phyloP scores from a whole-genome alignment of 2,329 filamentous ascomycete genomes.

The Calonectria montana region DNA sequence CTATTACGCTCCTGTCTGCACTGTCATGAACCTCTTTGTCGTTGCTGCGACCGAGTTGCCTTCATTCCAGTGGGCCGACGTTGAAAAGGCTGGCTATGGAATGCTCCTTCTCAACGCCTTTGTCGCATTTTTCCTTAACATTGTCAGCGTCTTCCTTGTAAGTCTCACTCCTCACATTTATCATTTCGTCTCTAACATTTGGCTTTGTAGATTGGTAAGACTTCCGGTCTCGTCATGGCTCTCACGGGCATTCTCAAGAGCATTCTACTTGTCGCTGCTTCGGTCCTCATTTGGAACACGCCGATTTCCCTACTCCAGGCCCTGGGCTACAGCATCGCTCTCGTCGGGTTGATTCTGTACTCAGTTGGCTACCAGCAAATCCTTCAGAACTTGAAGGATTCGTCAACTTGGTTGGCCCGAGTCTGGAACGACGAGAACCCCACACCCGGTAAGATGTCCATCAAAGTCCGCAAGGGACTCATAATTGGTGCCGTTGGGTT shows the following conservation, averaged over 20 bases:
- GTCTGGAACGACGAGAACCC: constrained; percentile 35
- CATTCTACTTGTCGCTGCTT: constrained; percentile 82
- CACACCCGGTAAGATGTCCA: constrained; percentile 34
- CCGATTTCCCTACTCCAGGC: constrained; percentile 77
- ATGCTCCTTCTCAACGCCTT: constrained; percentile 79
- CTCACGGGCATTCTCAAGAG: constrained; percentile 90
- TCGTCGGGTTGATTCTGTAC: constrained; percentile 62
- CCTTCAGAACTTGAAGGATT: constrained; percentile 34
- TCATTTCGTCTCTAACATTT: constrained; percentile 21
- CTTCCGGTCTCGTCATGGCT: constrained; percentile 86
- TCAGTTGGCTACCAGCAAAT: constrained; percentile 55
- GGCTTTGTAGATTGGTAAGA: constrained; percentile 79
- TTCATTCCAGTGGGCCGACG: constrained; percentile 72
- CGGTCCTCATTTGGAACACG: constrained; percentile 83
- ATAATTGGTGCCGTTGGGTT: constrained; percentile 40
- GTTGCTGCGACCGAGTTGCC: constrained; percentile 77
- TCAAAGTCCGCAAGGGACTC: constrained; percentile 34
- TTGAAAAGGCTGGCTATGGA: constrained; percentile 72
- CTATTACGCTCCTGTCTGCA: constrained; percentile 89
- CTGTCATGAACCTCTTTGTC: constrained; percentile 80
- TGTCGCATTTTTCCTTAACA: constrained; percentile 83
- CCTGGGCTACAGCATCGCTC: constrained; percentile 81
- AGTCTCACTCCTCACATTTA: constrained; percentile 47
- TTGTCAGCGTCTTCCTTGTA: constrained; percentile 88
- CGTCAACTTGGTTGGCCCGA: constrained; percentile 37